Base-by-base conservation (phyloP, 345 rosid species). In the Abelmoschus esculentus region DNA sequence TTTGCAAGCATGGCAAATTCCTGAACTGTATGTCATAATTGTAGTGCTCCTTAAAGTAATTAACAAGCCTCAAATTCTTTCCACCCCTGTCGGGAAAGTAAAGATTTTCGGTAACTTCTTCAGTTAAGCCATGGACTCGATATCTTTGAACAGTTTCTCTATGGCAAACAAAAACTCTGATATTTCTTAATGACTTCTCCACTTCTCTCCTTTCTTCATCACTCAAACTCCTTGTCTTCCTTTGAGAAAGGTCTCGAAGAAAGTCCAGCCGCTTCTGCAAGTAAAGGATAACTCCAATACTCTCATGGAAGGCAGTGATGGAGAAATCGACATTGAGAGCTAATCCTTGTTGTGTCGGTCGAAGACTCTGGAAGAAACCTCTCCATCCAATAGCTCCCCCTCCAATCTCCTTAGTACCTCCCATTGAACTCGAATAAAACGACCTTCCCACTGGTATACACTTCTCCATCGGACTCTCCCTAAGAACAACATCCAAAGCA, bases 311-410 rank as follows among this genome's bases (percentile, higher is more conserved):
- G 52, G 98, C 93, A 62, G 91, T 87, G 52, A 93, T 83, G 36
- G 97, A 89, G 67, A 90, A 88, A 80, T 93, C 98, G 15, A 93
- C 83, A 72, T 93, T 93, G 52, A 93, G 97, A 47, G 96, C 89
- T 57, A 93, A 77, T 54, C 98, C 98, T 86, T 93, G 98, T 63
- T 93, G 95, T 3, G 95, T 91, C 47, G 91, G 97, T 70, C 98
- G 80, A 12, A 93, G 88, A 71, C 98, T 93, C 82, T 93, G 98
- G 77, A 93, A 91, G 80, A 91, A 93, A 0, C 98, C 98, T 83
- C 95, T 83, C 72, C 88, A 77, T 70, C 96, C 98, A 73, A 91
- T 80, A 69, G 91, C 90, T 69, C 96, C 98, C 42, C 96, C 98
- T 73, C 98, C 98, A 70, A 93, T 87, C 55, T 88, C 96, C 71